Evolutionary conservation across 1,139 yeast genomes (phyloP), one percentile per base, ranked within the genome.

Genomic region (Yarrowia galli): DNA sequence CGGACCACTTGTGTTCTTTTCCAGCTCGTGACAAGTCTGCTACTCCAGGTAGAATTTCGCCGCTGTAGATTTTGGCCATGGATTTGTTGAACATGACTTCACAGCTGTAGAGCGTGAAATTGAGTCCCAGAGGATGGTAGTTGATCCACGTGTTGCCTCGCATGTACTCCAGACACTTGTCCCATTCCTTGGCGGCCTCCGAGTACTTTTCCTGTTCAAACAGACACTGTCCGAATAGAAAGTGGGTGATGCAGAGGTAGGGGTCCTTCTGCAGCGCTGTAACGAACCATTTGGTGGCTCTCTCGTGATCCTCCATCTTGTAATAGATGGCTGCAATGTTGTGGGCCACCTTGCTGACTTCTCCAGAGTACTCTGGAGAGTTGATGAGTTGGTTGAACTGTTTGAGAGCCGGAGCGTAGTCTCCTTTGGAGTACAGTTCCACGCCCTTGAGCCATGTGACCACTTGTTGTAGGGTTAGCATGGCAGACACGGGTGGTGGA

Each of bases 11-110:
- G 60, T 71, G 71, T 68, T 73, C 74, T 36, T 69, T 68, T 9
- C 67, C 70, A 1, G 75, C 75, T 65, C 68, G 61, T 1, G 67
- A 67, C 45, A 73, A 38, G 65, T 73, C 74, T 16, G 64, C 61
- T 36, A 73, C 67, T 1, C 74, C 75, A 2, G 70, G 67, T 9
- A 68, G 58, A 28, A 67, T 61, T 12, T 71, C 69, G 23, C 72
- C 73, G 18, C 68, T 68, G 58, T 71, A 73, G 36, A 73, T 68
- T 36, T 68, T 70, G 38, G 72, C 69, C 40, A 73, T 68, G 25
- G 74, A 74, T 16, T 72, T 69, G 54, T 73, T 72, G 69, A 72
- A 72, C 68, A 73, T 68, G 54, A 73, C 71, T 48, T 73, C 75
- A 51, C 75, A 73, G 9, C 74, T 70, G 66, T 71, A 73, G 18